Base-by-base conservation (phyloP, 495 filamentous ascomycete species). In the Xylaria grammica region DNA sequence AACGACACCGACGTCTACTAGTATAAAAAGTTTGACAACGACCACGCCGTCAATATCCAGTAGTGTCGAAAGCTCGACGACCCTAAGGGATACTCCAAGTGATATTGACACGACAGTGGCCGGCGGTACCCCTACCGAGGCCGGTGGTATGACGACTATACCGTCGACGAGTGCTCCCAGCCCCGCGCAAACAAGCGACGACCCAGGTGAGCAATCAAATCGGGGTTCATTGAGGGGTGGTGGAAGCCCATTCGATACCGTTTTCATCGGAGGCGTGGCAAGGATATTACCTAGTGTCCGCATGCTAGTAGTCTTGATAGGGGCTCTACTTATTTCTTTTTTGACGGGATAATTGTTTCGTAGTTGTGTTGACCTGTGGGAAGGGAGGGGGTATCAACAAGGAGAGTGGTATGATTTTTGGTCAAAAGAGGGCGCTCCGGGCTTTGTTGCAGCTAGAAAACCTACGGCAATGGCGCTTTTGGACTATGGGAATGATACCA, bases 401-500 rank as follows among this genome's bases (percentile, higher is more conserved):
- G 15, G 40, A 42, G 32, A 32, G 7, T 17, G 32, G 9, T 20
- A 13, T 48, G 48, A 63, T 63, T 36, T 45, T 38, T 48, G 40
- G 48, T 8, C 24, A 48, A 58, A 29, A 44, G 34, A 13, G 32
- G 9, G 22, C 29, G 26, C 51, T 3, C 24, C n/a, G 19, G 10
- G 38, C 30, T 42, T 20, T 22, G 32, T 19, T 63, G 3, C 34
- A 11, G 40, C 22, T 56, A 10, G 20, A 19, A n/a, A 4, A 27
- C 20, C 24, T 51, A 56, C 49, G 46, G 42, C 62, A 58, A 32
- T 49, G 62, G 53, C 42, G 53, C 58, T 64, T 60, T 54, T 64
- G 53, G 52, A 64, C 20, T 64, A 64, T 29, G 45, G 62, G 53
- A 19, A 58, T 50, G 45, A 64, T 64, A 64, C 62, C 62, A 64